Base-by-base conservation (phyloP, 345 rosid species). In the Noccaea bulbosa region DNA sequence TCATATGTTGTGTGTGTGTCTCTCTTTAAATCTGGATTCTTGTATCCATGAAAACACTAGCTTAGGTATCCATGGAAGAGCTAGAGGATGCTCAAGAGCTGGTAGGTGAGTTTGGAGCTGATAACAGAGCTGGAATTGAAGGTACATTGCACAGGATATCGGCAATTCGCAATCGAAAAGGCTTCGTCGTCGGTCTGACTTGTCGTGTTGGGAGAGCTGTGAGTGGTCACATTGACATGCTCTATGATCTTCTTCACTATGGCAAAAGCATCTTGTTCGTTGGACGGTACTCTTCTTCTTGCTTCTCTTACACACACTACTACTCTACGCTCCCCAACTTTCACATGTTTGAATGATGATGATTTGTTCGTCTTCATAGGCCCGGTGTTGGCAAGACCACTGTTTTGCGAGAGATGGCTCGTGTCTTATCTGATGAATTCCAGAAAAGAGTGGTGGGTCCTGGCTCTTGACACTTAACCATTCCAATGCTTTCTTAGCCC, bases 351-450 rank as follows among this genome's bases (percentile, higher is more conserved):
- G 50, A 8, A 8, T 61, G 51, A 11, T 65, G 47, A 12, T 71
- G 14, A 22, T 54, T 22, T 14, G 27, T 38, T 45, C 12, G 3
- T 34, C 15, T 40, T 27, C 39, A 11, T 37, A 84, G 90, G 77
- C 88, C 90, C 5, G 90, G 93, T 38, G 88, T 88, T 75, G 93
- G 93, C 17, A 88, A 88, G 85, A 88, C 90, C 16, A 88, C 90
- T 47, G 81, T 84, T 32, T 69, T 86, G 84, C 76, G 88, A 70
- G 88, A 88, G 80, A 80, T 84, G 48, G 87, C 90, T 47, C 87
- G 81, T 69, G 86, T 86, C 54, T 79, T 88, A 61, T 81, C 90
- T 4, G 84, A 88, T 64, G 84, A 88, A 64, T 83, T 86, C 65
- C 79, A 72, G 39, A 88, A 83, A 72, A 77, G 87, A 80, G 90